Evolutionary conservation across 306 rosid genomes (phyloP).

Genomic region (Bauhinia variegata): DNA sequence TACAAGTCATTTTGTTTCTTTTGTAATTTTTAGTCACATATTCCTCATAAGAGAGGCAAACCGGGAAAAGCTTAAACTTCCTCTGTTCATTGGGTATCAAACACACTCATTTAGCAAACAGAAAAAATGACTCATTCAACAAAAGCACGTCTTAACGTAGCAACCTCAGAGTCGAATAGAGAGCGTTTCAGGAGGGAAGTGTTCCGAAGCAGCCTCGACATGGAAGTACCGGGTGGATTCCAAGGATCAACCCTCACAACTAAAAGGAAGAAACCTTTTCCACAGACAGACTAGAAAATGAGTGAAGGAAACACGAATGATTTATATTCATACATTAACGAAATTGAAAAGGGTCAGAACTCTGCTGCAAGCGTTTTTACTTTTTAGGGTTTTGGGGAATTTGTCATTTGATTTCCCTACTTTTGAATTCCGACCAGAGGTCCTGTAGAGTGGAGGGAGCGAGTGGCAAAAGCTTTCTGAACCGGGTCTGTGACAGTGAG

Average conservation of each 20-base stretch:
- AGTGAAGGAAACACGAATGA: not conserved
- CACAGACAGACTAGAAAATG: not conserved
- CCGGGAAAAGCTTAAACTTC: not conserved
- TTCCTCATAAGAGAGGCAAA: not conserved
- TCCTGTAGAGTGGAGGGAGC: not conserved
- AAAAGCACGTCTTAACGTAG: slow-evolving; percentile 16
- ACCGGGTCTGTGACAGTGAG: too few relatives aligned
- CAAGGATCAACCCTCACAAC: slow-evolving; percentile 13
- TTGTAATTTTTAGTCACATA: not conserved
- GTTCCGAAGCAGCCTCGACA: slow-evolving; percentile 79
- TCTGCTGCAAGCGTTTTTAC: slow-evolving; percentile 12
- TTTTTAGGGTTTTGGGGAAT: slow-evolving; percentile 52
- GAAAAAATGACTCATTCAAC: not conserved
- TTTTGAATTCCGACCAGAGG: slow-evolving; percentile 13
- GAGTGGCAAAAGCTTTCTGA: not conserved
- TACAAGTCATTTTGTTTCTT: not conserved
- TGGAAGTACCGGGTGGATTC: slow-evolving; percentile 37
- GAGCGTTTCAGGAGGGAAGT: slow-evolving; percentile 55
- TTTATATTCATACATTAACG: not conserved
- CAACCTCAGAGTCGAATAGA: slow-evolving; percentile 53
- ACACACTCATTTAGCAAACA: not conserved
- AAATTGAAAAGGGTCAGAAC: not conserved
- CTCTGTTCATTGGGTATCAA: not conserved
- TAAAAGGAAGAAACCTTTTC: slow-evolving; percentile 19
- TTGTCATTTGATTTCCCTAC: slow-evolving; percentile 55